Evolutionary conservation across 2,329 filamentous ascomycete genomes (phyloP).

Genomic region (Mariannaea sp.): DNA sequence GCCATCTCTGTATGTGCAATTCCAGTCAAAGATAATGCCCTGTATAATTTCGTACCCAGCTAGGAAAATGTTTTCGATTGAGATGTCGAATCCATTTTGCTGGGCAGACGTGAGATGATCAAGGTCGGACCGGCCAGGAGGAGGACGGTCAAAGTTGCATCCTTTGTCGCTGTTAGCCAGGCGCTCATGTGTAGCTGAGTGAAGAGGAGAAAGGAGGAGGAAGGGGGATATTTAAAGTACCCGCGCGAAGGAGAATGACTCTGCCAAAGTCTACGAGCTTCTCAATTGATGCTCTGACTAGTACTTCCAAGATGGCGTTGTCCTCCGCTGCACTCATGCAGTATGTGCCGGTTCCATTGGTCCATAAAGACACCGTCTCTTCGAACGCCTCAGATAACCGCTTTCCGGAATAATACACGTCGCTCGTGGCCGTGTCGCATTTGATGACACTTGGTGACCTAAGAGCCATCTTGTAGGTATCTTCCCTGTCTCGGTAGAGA

Average conservation of each 20-base stretch:
- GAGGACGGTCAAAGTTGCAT: constrained; percentile 74
- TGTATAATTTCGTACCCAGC: constrained; percentile 68
- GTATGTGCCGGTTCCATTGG: constrained; percentile 70
- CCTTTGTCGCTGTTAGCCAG: constrained; percentile 40
- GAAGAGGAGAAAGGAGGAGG: neutral
- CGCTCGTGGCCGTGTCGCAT: constrained; percentile 71
- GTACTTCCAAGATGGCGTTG: constrained; percentile 68
- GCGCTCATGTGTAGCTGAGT: neutral
- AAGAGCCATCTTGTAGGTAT: constrained; percentile 49
- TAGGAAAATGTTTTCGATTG: constrained; percentile 68
- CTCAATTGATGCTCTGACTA: constrained; percentile 62
- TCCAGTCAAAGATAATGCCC: constrained; percentile 67
- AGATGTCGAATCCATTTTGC: constrained; percentile 67
- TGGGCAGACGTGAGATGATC: constrained; percentile 64
- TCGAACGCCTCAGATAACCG: constrained; percentile 67
- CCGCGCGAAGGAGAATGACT: constrained; percentile 70
- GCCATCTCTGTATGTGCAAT: constrained; percentile 60
- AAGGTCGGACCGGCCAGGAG: constrained; percentile 58
- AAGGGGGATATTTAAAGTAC: constrained; percentile 38
- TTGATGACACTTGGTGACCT: constrained; percentile 59
- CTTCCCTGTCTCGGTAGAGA: constrained; percentile 52
- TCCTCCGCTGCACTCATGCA: constrained; percentile 77
- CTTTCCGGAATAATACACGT: constrained; percentile 71
- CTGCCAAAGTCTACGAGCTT: constrained; percentile 68
- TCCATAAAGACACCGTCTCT: constrained; percentile 66